Conservation (phyloP, 176 grass and related monocot genomes). For the Oryza nivara region DNA sequence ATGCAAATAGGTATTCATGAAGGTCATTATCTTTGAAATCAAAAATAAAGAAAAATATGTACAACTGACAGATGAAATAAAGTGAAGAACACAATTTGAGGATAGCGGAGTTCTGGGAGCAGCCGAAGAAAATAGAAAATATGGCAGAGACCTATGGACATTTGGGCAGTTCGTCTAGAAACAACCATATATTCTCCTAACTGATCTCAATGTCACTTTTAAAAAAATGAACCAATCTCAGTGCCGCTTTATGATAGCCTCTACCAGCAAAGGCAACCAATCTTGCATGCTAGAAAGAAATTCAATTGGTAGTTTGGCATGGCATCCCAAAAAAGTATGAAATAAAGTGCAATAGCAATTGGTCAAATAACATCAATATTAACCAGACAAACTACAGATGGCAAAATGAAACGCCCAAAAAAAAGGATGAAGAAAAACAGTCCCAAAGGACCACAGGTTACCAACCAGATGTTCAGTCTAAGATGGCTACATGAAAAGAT, state of each 20-base stretch:
- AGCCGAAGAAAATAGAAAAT: neutral
- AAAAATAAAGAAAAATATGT: neutral
- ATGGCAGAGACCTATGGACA: slow-evolving; percentile 6
- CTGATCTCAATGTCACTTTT: neutral
- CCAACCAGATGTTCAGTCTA: slow-evolving; percentile 26
- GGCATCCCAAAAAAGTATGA: slow-evolving; percentile 25
- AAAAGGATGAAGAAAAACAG: slow-evolving; percentile 27
- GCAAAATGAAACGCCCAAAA: neutral
- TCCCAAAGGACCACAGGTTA: slow-evolving; percentile 4
- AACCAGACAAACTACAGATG: slow-evolving; percentile 17
- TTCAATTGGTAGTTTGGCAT: slow-evolving; percentile 15
- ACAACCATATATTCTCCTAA: neutral
- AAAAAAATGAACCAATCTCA: slow-evolving; percentile 15
- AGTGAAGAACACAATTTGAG: neutral
- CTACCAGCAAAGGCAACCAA: slow-evolving; percentile 11
- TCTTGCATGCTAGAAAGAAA: slow-evolving; percentile 31
- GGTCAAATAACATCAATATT: slow-evolving; percentile 19
- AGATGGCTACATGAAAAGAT: slow-evolving; percentile 39
- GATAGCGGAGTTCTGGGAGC: neutral
- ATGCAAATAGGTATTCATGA: neutral
- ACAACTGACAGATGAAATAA: slow-evolving; percentile 1
- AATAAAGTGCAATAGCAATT: slow-evolving; percentile 20
- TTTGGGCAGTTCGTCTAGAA: slow-evolving; percentile 21
- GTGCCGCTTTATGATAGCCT: slow-evolving; percentile 16
- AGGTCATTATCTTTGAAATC: neutral